Evolutionary conservation across 2,329 filamentous ascomycete species (phyloP), one percentile per base, ranked within the genome.

Genomic region (Colletotrichum ledebouriae): DNA sequence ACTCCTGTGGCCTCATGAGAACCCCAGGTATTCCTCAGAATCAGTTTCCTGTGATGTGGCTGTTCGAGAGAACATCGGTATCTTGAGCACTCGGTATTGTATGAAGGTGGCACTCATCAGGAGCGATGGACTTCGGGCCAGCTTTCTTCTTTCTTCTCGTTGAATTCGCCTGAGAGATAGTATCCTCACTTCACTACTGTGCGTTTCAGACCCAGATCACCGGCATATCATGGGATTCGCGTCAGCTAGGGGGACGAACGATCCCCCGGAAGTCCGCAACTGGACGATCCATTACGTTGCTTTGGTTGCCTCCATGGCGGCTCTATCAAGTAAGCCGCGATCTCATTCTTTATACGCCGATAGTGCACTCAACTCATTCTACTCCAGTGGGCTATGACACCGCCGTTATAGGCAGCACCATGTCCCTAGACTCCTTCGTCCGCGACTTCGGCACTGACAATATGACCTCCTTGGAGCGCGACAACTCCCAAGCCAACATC

Each of bases 171-270:
- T 25, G 4, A 25, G 25, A 25, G 25, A 25, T 25, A 25, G 3
- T 25, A 25, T 25, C 25, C 5, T 25, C 25, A 25, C 25, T 25
- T 25, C 25, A 25, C 25, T 25, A 1, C 25, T 25, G 25, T 25
- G 25, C 25, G 25, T 25, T 25, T 25, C 25, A 25, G 25, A 25
- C 25, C 25, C 4, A 25, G 25, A 25, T 25, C 25, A 13, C 34
- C 3, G 10, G 34, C 34, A 39, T 9, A 59, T 6, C 29, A 59
- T 59, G 57, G 57, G 57, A 11, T 59, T 59, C 33, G 57, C 44
- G n/a, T n/a, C 57, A 22, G 76, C 78, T 52, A 83, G 82, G 76
- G 78, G 76, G 69, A 77, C 76, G 49, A 71, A 72, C 59, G 76
- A 78, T 70, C 76, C 76, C 70, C 75, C 76, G 46, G 76, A 76